phyloP scores from a whole-genome alignment of 2,329 filamentous ascomycete species.

The Fusarium ambrosium region DNA sequence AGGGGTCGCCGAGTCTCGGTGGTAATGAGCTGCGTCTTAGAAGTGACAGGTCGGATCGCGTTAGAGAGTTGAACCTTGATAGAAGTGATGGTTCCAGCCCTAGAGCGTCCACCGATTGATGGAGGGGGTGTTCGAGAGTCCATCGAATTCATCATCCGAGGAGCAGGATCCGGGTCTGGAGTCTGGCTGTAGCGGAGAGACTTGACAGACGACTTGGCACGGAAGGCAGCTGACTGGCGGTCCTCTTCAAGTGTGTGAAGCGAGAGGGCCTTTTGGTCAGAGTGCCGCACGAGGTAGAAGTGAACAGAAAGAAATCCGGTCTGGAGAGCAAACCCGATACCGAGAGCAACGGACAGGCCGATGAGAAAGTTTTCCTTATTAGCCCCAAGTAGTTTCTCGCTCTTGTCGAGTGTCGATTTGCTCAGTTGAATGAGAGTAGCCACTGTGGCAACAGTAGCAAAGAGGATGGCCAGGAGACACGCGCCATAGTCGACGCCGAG shows the following conservation, averaged over 20 bases:
- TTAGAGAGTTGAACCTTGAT: conserved; percentile 58
- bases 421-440: conserved; percentile 57
- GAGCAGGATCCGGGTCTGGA: conserved; percentile 50
- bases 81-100: conserved; percentile 42
- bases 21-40: conserved; percentile 67
- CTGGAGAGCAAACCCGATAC: conserved; percentile 61
- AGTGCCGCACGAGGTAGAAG: conserved; percentile 55
- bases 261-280: conserved; percentile 35
- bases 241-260: conserved; percentile 42
- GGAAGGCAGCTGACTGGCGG: conserved; percentile 37
- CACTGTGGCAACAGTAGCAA: conserved; percentile 62
- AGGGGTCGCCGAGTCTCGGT: conserved; percentile 59
- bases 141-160: conserved; percentile 52
- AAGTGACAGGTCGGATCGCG: conserved; percentile 68
- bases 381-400: conserved; percentile 24
- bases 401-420: conserved; percentile 38
- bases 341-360: conserved; percentile 61
- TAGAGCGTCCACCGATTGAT: conserved; percentile 53
- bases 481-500: conserved; percentile 46
- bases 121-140: conserved; percentile 59
- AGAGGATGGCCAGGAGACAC: conserved; percentile 56
- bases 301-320: conserved; percentile 62
- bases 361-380: conserved; percentile 55
- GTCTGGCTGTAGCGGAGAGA: conserved; percentile 66
- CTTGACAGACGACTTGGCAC: conserved; percentile 58